phyloP scores from a whole-genome alignment of 2,329 filamentous ascomycete species.

The Aspergillus texensis region DNA sequence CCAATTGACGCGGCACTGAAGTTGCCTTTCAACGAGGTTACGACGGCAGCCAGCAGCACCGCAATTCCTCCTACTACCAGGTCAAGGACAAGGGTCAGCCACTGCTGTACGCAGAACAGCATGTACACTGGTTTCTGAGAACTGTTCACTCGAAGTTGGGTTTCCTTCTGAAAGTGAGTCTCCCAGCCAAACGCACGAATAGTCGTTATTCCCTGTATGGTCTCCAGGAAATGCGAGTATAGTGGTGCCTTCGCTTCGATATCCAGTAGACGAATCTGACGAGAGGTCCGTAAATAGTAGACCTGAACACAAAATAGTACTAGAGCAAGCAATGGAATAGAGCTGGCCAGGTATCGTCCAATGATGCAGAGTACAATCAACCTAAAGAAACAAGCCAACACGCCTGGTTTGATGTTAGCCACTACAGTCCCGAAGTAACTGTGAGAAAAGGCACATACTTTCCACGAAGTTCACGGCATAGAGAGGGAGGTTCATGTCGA shows the following conservation, averaged over 20 bases:
- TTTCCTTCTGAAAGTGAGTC: slow-evolving; percentile 39
- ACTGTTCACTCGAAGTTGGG: slow-evolving; percentile 40
- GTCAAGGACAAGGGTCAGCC: slow-evolving; percentile 47
- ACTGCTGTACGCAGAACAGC: slow-evolving; percentile 49
- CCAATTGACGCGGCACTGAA: slow-evolving; percentile 50
- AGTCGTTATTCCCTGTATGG: slow-evolving; percentile 50
- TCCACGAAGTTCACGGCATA: not conserved
- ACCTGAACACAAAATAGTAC: not conserved
- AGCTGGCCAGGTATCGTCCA: not conserved
- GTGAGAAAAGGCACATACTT: not conserved
- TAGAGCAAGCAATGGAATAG: not conserved
- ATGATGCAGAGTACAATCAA: not conserved
- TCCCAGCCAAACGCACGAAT: slow-evolving; percentile 56
- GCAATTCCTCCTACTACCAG: slow-evolving; percentile 47
- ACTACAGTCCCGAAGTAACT: not conserved
- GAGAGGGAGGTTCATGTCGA: not conserved
- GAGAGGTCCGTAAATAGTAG: slow-evolving; percentile 35
- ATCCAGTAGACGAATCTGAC: too few relatives aligned
- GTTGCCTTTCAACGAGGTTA: slow-evolving; percentile 39
- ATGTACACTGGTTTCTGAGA: slow-evolving; percentile 51
- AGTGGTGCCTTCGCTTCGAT: too few relatives aligned
- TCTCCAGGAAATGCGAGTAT: slow-evolving; percentile 50
- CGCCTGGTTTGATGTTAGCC: not conserved
- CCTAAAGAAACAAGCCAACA: not conserved
- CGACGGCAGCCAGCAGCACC: slow-evolving; percentile 45